Evolutionary conservation across 2,329 filamentous ascomycete species (phyloP), one percentile per base, ranked within the genome.

Genomic region (Aspergillus bombycis): DNA sequence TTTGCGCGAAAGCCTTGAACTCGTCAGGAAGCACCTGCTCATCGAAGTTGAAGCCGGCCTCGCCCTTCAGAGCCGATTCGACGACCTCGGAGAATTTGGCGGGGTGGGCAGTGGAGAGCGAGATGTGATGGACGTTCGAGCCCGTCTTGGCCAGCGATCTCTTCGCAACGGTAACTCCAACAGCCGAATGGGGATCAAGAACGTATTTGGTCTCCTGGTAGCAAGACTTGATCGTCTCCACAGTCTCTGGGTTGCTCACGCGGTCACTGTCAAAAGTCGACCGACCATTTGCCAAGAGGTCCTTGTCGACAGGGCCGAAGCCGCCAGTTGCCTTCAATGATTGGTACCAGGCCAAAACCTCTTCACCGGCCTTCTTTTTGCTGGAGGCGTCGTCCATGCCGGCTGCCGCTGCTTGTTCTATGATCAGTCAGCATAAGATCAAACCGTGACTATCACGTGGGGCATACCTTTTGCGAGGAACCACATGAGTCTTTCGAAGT

Each of bases 401-500:
- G 4, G 84, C 83, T 14, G 77, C 81, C 8, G 81, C 74, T 21
- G 87, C 66, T 52, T 62, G 38, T 57, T 67, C 66, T 67, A 21
- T 50, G 45, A 21, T 10, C 10, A 4, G 6, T 67, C 23, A 65
- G 58, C 54, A 43, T 21, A 57, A 4, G 45, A 9, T 23, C 4
- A 19, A 12, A 26, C 21, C 1, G n/a, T 14, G 32, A 7, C 14
- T 10, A 36, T n/a, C 91, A 1, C 90, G 19, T 26, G 19, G n/a
- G 11, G 45, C 23, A 26, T 54, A 62, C 60, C 60, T 48, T 62
- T 62, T 2, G 61, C 56, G 32, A 98, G 83, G 83, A 92, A 97
- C 94, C 94, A 98, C 12, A 99, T 85, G 6, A 99, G 84, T 36
- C 95, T 88, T 84, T 99, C 95, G 76, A 99, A 98, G 83, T 99